A percentile compares a stretch with the other conserved stretches of the same genome.
Conservation (phyloP, 2,329 filamentous ascomycete species). For the Aureobasidium melanogenum region DNA sequence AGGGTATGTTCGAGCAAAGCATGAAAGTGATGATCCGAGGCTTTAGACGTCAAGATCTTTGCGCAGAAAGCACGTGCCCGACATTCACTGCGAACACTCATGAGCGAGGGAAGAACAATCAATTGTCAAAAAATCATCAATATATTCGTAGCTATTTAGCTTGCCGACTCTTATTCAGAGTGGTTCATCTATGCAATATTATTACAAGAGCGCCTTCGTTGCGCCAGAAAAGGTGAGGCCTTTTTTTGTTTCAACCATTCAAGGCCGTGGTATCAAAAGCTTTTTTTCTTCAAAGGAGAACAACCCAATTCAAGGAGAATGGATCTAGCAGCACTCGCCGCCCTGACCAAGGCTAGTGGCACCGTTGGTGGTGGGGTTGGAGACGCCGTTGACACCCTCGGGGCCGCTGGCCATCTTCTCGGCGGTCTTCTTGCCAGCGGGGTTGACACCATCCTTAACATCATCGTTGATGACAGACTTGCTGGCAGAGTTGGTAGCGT, state of each 20-base stretch:
- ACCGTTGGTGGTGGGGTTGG: constrained; percentile 14
- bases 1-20: too few relatives aligned
- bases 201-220: constrained; percentile 4
- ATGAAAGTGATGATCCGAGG: too few relatives aligned
- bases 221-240: neutral
- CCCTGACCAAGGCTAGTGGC: neutral
- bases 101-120: neutral
- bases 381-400: constrained; percentile 20
- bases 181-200: constrained; percentile 1
- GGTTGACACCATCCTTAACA: constrained; percentile 16
- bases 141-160: constrained; percentile 9
- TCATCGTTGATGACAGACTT: constrained; percentile 30
- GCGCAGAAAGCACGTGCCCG: neutral
- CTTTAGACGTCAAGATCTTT: too few relatives aligned
- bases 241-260: constrained; percentile 1
- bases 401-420: constrained; percentile 23
- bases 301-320: neutral
- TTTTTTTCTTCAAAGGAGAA: neutral
- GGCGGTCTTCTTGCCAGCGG: constrained; percentile 20
- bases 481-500: constrained; percentile 18
- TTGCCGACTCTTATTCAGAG: neutral
- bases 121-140: neutral
- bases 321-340: constrained; percentile 8
- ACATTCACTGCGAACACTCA: neutral
- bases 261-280: constrained; percentile 5